Conservation (phyloP, 129 eudicot species). For the Ambrosia trifida region DNA sequence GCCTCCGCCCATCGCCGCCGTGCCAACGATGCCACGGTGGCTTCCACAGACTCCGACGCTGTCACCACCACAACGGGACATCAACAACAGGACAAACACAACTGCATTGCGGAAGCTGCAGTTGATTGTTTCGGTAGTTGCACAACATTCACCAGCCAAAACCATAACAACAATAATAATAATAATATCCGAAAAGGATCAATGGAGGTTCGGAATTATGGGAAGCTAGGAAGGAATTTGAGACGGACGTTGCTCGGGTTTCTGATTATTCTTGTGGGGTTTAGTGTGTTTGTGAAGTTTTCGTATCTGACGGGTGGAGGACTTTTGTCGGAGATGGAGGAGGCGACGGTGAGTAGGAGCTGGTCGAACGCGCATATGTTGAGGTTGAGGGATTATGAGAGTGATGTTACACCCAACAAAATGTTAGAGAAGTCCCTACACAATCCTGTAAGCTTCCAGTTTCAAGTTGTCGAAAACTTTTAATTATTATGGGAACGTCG, state of each 20-base stretch:
- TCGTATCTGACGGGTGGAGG: conserved; percentile 30
- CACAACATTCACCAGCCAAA: conserved; percentile 6
- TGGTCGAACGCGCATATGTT: conserved; percentile 40
- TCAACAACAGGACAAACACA: conserved; percentile 9
- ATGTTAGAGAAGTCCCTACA: conserved; percentile 43
- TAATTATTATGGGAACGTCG: no score
- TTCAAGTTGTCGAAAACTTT: not conserved
- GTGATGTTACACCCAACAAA: conserved; percentile 47
- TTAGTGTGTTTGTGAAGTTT: conserved; percentile 50
- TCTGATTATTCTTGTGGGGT: conserved; percentile 45
- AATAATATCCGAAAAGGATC: conserved; percentile 23
- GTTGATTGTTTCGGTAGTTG: conserved; percentile 33
- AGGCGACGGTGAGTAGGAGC: conserved; percentile 27
- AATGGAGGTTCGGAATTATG: conserved; percentile 33
- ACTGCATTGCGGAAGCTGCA: conserved; percentile 31
- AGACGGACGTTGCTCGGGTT: conserved; percentile 49
- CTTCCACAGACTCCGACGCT: conserved; percentile 26
- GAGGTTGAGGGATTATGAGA: conserved; percentile 39
- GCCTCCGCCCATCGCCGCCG: conserved; percentile 75
- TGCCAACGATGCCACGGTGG: conserved; percentile 26
- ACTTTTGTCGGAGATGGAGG: conserved; percentile 34
- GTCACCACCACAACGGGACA: conserved; percentile 5
- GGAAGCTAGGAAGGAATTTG: conserved; percentile 42
- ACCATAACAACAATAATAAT: conserved; percentile 22
- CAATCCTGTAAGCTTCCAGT: conserved; percentile 48